Evolutionary conservation across 176 grass and related monocot species (phyloP).

Genomic region (Hsuehochloa calcarea): DNA sequence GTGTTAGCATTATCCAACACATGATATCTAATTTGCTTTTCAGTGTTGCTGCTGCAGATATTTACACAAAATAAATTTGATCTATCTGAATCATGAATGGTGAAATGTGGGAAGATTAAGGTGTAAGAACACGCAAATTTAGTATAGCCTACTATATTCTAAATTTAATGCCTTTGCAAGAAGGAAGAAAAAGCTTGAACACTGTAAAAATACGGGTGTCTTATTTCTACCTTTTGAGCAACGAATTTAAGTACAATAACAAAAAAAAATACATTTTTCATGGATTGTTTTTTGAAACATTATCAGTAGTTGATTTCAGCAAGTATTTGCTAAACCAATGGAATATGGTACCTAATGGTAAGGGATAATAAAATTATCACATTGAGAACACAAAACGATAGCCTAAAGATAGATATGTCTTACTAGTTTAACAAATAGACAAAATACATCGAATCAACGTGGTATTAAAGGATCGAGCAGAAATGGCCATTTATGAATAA

Average conservation of each 20-base stretch:
- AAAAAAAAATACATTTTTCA: background rate
- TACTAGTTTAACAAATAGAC: background rate
- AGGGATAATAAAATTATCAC: background rate
- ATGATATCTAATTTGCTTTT: background rate
- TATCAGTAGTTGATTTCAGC: background rate
- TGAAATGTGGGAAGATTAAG: background rate
- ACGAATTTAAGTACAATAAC: background rate
- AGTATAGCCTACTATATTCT: background rate
- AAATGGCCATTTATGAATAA: background rate
- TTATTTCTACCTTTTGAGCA: background rate
- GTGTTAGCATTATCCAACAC: background rate
- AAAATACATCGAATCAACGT: background rate
- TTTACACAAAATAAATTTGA: background rate
- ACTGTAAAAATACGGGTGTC: background rate
- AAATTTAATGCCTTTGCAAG: background rate
- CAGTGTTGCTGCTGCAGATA: background rate
- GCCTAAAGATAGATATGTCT: background rate
- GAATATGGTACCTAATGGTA: too few relatives aligned
- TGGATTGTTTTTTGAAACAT: background rate
- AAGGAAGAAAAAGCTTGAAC: background rate
- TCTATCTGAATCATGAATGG: background rate
- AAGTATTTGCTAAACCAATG: background rate
- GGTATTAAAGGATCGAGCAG: background rate
- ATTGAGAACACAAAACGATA: background rate
- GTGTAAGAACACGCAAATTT: background rate